Evolutionary conservation across 345 rosid genomes (phyloP).

Genomic region (Pistacia atlantica): DNA sequence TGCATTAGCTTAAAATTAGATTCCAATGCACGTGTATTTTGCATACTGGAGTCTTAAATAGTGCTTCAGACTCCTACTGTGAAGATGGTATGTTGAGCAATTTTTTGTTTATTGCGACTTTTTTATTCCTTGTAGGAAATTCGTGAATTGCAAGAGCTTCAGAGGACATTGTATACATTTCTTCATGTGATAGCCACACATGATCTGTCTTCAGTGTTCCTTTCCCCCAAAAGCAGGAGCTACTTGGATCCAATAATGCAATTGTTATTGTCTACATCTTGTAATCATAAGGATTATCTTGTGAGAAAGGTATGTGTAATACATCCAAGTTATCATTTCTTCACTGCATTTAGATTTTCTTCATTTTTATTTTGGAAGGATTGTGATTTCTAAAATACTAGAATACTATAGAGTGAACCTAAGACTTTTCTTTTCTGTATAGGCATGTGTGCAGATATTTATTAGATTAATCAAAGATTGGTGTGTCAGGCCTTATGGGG

Average conservation of each 20-base stretch:
- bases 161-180: constrained; percentile 77
- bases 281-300: constrained; percentile 73
- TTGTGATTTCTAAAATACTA: constrained; percentile 5
- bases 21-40: neutral
- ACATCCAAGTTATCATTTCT: neutral
- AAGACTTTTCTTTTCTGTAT: constrained; percentile 16
- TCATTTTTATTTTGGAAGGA: neutral
- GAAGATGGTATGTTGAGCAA: neutral
- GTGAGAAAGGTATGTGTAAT: constrained; percentile 69
- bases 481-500: constrained; percentile 58
- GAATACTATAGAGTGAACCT: neutral
- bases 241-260: constrained; percentile 67
- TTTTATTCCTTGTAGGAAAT: constrained; percentile 56
- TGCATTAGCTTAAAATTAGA: neutral
- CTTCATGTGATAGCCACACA: constrained; percentile 86
- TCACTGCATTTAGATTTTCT: constrained; percentile 2
- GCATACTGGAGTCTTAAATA: neutral
- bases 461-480: constrained; percentile 87
- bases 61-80: neutral
- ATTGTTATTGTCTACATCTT: constrained; percentile 65
- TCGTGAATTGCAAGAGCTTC: constrained; percentile 89
- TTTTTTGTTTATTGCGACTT: neutral
- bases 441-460: constrained; percentile 96
- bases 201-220: constrained; percentile 78
- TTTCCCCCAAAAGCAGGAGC: constrained; percentile 60